A percentile compares a stretch with the other conserved stretches of the same genome.
phyloP scores from a whole-genome alignment of 192 early-diverging fungal species.

The Chytriomyces sp. region DNA sequence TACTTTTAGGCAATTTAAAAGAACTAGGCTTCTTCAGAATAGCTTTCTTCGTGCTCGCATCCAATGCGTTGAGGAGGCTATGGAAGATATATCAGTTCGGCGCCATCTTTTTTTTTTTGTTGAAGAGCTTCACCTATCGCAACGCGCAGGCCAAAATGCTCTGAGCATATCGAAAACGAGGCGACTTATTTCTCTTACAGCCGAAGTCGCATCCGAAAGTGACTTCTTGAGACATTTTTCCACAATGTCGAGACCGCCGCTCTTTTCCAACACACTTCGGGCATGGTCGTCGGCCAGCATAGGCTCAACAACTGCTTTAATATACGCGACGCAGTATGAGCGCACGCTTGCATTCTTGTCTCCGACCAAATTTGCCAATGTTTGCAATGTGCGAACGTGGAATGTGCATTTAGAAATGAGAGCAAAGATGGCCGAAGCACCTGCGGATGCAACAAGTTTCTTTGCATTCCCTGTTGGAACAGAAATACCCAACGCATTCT shows the following conservation, averaged over 20 bases:
- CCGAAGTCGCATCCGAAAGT: slow-evolving; percentile 41
- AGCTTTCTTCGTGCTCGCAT: slow-evolving; percentile 8
- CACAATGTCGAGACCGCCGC: slow-evolving; percentile 35
- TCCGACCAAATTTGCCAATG: slow-evolving; percentile 9
- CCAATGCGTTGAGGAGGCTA: slow-evolving; percentile 1
- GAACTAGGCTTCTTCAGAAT: slow-evolving; percentile 15
- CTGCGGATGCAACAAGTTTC: slow-evolving; percentile 45
- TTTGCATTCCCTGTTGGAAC: slow-evolving; percentile 26
- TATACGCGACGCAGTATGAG: slow-evolving; percentile 12
- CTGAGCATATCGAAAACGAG: slow-evolving; percentile 29
- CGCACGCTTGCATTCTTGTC: slow-evolving; percentile 46
- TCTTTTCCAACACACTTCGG: neutral
- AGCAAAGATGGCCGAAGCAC: slow-evolving; percentile 25
- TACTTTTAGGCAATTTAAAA: neutral
- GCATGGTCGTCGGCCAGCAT: slow-evolving; percentile 13
- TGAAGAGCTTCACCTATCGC: neutral
- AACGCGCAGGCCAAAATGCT: slow-evolving; percentile 17
- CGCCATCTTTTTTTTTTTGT: neutral
- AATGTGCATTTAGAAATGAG: slow-evolving; percentile 31
- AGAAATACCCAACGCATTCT: too few species aligned
- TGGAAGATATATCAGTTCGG: neutral
- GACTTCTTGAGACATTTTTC: slow-evolving; percentile 45
- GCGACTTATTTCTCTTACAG: slow-evolving; percentile 43
- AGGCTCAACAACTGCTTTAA: slow-evolving; percentile 28
- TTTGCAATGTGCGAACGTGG: slow-evolving; percentile 35